These are phyloP conservation scores for Heterobasidion irregulare DNA, from an alignment of 1,284 basidiomycete species.

Conservation along the genomic window DNA sequence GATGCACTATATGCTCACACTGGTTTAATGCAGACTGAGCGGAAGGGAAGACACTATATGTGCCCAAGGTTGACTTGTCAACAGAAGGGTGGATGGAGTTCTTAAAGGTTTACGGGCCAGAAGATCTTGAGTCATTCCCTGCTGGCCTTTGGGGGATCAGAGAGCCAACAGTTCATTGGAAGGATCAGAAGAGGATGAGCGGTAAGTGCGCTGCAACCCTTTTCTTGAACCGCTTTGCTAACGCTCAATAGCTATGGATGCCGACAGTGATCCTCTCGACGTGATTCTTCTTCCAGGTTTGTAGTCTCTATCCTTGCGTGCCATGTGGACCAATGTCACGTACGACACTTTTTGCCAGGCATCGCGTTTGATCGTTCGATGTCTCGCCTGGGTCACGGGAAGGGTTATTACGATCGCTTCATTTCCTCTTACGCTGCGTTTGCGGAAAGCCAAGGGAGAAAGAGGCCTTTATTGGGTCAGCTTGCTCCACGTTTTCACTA, in stretches of 20 bases:
- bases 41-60: conserved; percentile 33
- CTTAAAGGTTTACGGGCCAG: conserved; percentile 45
- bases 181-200: conserved; percentile 33
- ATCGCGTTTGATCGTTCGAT: conserved; percentile 70
- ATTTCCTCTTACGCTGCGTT: conserved; percentile 42
- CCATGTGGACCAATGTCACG: not conserved
- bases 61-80: conserved; percentile 51
- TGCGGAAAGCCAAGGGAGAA: conserved; percentile 18
- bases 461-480: conserved; percentile 47
- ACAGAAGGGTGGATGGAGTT: conserved; percentile 54
- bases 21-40: no score
- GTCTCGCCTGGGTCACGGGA: conserved; percentile 70
- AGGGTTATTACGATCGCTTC: conserved; percentile 75
- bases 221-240: not conserved
- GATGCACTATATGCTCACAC: not conserved
- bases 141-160: conserved; percentile 66
- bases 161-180: conserved; percentile 47
- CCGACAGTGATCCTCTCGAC: conserved; percentile 39
- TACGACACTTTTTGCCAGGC: conserved; percentile 28
- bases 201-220: conserved; percentile 31
- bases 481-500: conserved; percentile 5
- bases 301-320: not conserved
- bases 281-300: conserved; percentile 64
- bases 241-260: conserved; percentile 31
- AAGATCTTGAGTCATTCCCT: conserved; percentile 50